Percentiles rank a stretch among this genome's conserved stretches.
These are phyloP conservation scores for Alternaria sp. DNA, from an alignment of 2,329 filamentous ascomycete genomes.

Conservation along the genomic window DNA sequence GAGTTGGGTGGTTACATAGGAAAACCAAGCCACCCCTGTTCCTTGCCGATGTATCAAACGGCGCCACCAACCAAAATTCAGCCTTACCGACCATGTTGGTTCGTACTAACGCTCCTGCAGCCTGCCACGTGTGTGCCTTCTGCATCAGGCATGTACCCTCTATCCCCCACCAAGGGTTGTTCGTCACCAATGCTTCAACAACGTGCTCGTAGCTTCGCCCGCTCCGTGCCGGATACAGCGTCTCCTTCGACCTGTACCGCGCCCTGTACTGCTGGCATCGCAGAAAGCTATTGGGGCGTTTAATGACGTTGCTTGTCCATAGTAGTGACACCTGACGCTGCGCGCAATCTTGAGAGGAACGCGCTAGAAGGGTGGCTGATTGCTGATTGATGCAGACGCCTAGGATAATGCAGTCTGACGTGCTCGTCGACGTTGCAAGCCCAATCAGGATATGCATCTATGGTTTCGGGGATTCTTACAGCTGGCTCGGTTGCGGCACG, in stretches of 20 bases:
- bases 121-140: constrained; percentile 38
- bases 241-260: constrained; percentile 4
- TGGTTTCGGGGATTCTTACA: background rate
- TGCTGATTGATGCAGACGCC: background rate
- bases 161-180: background rate
- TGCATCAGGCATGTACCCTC: background rate
- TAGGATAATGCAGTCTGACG: constrained; percentile 12
- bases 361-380: constrained; percentile 15
- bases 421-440: constrained; percentile 3
- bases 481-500: constrained; percentile 6
- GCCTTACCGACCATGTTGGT: constrained; percentile 40
- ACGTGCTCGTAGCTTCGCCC: background rate
- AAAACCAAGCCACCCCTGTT: background rate
- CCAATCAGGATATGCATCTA: background rate
- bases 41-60: background rate
- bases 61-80: constrained; percentile 34
- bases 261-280: constrained; percentile 5
- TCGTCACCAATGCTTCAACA: background rate
- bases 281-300: background rate
- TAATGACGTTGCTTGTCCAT: background rate
- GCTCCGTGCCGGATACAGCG: background rate
- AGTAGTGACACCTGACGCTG: constrained; percentile 1
- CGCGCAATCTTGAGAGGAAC: constrained; percentile 2
- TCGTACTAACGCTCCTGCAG: constrained; percentile 35
- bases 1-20: background rate